A percentile compares a stretch with the other conserved stretches of the same genome.
These are phyloP conservation scores for Trichoderma guizhouense DNA, from an alignment of 2,329 filamentous ascomycete genomes.

Conservation along the genomic window DNA sequence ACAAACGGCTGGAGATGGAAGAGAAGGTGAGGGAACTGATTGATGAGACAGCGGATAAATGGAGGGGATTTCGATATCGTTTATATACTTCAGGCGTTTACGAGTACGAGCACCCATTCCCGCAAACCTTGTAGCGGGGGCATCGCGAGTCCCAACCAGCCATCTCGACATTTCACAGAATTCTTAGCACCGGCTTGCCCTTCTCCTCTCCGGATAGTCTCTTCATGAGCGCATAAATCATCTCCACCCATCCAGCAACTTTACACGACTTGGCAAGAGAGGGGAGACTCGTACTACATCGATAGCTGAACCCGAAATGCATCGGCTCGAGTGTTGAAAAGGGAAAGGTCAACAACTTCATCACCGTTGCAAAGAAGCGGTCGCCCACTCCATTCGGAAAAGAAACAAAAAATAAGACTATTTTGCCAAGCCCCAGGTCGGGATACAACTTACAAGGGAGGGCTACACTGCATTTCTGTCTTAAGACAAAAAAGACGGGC, in stretches of 20 bases:
- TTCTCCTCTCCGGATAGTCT: background rate
- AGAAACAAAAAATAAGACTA: background rate
- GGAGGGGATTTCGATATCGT: background rate
- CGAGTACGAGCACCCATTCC: background rate
- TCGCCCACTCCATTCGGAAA: background rate
- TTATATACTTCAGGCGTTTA: background rate
- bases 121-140: background rate
- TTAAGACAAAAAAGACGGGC: background rate
- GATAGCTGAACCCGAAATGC: background rate
- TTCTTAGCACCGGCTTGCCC: background rate
- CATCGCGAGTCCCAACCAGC: background rate
- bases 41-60: background rate
- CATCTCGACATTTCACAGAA: background rate
- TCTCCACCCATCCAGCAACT: slow-evolving; percentile 4
- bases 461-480: background rate
- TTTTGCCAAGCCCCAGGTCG: background rate
- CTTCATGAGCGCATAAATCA: background rate
- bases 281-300: background rate
- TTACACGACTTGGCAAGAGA: background rate
- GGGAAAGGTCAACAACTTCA: background rate
- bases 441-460: background rate
- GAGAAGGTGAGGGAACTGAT: background rate
- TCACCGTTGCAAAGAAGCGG: background rate
- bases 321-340: background rate
- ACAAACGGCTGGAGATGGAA: background rate